These are phyloP conservation scores for Pseudogymnoascus sp. DNA, from an alignment of 2,329 filamentous ascomycete species.

Conservation along the genomic window DNA sequence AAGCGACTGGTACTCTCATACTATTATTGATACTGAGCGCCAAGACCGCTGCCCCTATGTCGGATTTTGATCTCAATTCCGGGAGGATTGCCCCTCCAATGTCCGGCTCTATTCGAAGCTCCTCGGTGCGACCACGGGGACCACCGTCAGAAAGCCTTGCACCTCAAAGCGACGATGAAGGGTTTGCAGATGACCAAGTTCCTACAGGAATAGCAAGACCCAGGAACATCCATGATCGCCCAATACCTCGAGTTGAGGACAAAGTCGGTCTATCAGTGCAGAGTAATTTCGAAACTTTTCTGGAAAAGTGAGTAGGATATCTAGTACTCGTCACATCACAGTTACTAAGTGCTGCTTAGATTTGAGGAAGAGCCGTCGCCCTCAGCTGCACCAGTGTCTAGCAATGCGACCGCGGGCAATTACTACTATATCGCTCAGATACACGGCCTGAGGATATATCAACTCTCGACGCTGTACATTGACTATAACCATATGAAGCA, in stretches of 20 bases:
- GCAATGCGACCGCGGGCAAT: constrained; percentile 61
- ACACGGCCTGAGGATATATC: constrained; percentile 63
- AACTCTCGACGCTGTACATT: constrained; percentile 78
- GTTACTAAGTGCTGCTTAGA: constrained; percentile 28
- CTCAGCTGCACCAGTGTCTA: constrained; percentile 57
- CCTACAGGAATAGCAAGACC: constrained; percentile 42
- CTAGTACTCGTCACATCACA: neutral
- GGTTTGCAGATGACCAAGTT: constrained; percentile 57
- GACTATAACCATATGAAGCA: constrained; percentile 77
- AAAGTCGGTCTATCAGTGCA: constrained; percentile 67
- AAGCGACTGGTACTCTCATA: constrained; percentile 19
- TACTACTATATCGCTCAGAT: constrained; percentile 81
- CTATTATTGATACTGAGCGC: constrained; percentile 14
- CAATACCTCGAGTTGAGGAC: constrained; percentile 67
- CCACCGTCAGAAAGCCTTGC: constrained; percentile 57
- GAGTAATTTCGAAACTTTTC: constrained; percentile 69
- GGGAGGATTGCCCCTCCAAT: constrained; percentile 43
- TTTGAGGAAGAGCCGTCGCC: constrained; percentile 63
- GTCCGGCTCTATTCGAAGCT: constrained; percentile 18
- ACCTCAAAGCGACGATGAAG: constrained; percentile 54
- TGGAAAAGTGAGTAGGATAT: constrained; percentile 54
- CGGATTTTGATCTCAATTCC: constrained; percentile 41
- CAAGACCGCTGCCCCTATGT: constrained; percentile 50
- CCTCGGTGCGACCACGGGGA: constrained; percentile 27
- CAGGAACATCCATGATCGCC: constrained; percentile 37